These are phyloP conservation scores for Suillus luteus DNA, from an alignment of 768 basidiomycete species.

Conservation along the genomic window DNA sequence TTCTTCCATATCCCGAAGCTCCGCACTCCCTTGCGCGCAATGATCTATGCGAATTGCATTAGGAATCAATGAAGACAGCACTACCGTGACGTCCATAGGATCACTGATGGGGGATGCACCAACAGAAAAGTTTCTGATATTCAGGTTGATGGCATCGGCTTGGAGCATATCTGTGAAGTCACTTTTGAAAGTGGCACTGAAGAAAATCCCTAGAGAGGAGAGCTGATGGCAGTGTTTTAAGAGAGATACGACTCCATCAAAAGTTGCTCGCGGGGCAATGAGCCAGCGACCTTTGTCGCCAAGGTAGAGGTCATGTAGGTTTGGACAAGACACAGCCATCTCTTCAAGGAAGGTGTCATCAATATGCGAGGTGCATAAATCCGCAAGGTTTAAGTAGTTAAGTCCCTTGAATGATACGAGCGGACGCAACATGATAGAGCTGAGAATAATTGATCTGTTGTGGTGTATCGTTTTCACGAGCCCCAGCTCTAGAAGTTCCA, in stretches of 20 bases:
- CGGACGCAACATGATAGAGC: neutral
- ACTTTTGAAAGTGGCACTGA: neutral
- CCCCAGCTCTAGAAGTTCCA: neutral
- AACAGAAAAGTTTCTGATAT: neutral
- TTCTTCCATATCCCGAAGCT: neutral
- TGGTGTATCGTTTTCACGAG: neutral
- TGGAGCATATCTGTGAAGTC: neutral
- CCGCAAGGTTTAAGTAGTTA: neutral
- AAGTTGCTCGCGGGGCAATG: neutral
- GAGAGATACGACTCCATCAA: neutral
- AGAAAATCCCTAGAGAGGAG: slow-evolving; percentile 4
- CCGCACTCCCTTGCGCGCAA: neutral
- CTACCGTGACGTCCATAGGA: neutral
- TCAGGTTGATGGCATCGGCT: neutral
- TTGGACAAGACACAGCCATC: neutral
- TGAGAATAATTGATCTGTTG: neutral
- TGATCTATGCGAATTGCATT: neutral
- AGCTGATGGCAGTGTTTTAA: neutral
- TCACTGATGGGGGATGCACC: slow-evolving; percentile 3
- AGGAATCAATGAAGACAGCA: neutral
- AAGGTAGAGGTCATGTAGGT: neutral
- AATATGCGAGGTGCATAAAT: neutral
- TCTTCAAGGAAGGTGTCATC: slow-evolving; percentile 1
- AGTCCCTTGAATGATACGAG: neutral
- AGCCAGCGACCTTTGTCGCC: neutral